Base-by-base conservation (phyloP, 2,329 filamentous ascomycete species). In the Ophiostoma montium region DNA sequence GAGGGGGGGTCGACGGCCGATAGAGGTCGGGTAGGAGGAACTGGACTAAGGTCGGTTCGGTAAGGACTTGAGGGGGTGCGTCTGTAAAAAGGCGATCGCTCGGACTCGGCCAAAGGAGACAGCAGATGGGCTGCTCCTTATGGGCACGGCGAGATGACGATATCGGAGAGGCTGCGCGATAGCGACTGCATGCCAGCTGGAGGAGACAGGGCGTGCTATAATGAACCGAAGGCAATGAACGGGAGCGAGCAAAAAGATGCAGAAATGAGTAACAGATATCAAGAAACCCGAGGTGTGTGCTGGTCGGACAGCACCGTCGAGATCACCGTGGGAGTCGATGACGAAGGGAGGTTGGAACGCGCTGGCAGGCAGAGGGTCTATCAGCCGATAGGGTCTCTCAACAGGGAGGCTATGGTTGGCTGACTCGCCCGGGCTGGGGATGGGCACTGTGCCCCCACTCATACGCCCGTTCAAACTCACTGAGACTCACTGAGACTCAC, bases 351-450 rank as follows among this genome's bases (percentile, higher is more conserved):
- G n/a, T n/a, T n/a, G n/a, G n/a, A 42, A 30, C 15, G 39, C 39
- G 31, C 4, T n/a, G n/a, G n/a, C 5, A 11, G 19, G 10, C 19
- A 21, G 16, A 9, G 12, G n/a, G 43, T 41, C 30, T 35, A 46
- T 42, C 38, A 21, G 43, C 42, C 19, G 48, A 39, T 30, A 35
- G 42, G n/a, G n/a, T n/a, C n/a, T 31, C 42, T n/a, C 10, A 18
- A n/a, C 35, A 42, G 35, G 35, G 43, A 35, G 23, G 48, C 35
- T 21, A 35, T 46, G 43, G 48, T 49, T 49, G 48, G 48, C 48
- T 45, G 35, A 19, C 19, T 6, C n/a, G 16, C 23, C 21, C 21
- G 9, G 23, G 30, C 30, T 42, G 39, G 39, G 39, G 39, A 19
- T 21, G 21, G 23, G 8, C 11, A 12, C 16, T 16, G 5, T 23